Conservation (phyloP, 306 rosid species). For the Alnus glutinosa region DNA sequence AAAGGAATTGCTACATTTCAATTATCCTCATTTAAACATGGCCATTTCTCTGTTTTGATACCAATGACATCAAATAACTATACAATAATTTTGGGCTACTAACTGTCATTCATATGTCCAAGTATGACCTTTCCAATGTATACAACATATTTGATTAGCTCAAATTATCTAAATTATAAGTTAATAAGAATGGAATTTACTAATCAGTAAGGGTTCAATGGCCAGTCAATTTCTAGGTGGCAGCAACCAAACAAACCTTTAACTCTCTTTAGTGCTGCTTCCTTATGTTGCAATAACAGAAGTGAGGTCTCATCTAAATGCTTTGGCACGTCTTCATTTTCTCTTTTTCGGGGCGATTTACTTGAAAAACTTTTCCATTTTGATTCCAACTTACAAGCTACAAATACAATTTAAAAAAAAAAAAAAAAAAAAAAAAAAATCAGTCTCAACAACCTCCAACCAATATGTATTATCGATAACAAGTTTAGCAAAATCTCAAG, state of each 20-base stretch:
- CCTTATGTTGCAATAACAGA: constrained; percentile 61
- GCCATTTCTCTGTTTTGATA: not conserved
- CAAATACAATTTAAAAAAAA: constrained; percentile 14
- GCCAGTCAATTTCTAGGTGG: constrained; percentile 67
- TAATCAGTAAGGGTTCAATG: constrained; percentile 50
- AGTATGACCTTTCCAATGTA: not conserved
- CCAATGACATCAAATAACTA: not conserved
- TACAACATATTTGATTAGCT: not conserved
- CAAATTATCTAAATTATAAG: not conserved
- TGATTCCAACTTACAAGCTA: constrained; percentile 78
- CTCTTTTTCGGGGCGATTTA: constrained; percentile 45
- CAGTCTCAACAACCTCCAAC: constrained; percentile 10
- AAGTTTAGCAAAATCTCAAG: not conserved
- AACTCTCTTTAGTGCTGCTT: constrained; percentile 64
- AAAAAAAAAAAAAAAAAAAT: not conserved
- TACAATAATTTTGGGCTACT: not conserved
- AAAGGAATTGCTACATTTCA: not conserved
- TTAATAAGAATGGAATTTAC: not conserved
- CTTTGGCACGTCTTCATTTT: constrained; percentile 27
- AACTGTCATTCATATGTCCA: not conserved
- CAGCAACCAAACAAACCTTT: constrained; percentile 52
- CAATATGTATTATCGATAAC: not conserved
- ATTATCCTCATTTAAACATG: not conserved
- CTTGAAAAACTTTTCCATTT: constrained; percentile 77
- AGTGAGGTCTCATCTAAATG: constrained; percentile 41